Base-by-base conservation (phyloP, 2,329 filamentous ascomycete species). In the Talaromyces piceae region DNA sequence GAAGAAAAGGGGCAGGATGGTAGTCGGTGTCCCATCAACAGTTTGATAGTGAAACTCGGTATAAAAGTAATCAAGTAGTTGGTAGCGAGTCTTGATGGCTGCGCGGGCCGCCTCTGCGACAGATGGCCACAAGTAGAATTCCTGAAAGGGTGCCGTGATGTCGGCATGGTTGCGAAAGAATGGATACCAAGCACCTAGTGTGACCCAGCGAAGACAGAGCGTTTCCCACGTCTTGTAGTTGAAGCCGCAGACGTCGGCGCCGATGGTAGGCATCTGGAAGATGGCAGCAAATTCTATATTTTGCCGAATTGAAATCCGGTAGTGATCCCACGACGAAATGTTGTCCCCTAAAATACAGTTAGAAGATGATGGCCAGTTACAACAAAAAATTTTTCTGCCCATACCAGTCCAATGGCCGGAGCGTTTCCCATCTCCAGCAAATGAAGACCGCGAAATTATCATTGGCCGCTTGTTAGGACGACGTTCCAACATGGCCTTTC, bases 221-320 rank as follows among this genome's bases (percentile, higher is more conserved):
- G 79, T 73, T 63, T 86, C 81, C n/a, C 78, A 85, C 0, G 84
- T 83, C 60, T 86, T 78, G 9, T 73, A 76, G 11, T 75, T 83
- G 61, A 87, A 94, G 0, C 88, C 89, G 59, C 89, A 94, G 0
- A 90, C 83, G 58, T 94, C 88, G 2, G 80, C 76, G 8, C 84
- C 84, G 0, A 73, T 80, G 75, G 87, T 82, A 11, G 84, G 83
- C 1, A 87, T 65, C 58, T 87, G 83, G 67, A 83, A 87, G 52
- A 87, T 74, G 4, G 81, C 73, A 0, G 79, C 75, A 48, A 86
- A 86, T 3, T 77, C 74, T 23, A 86, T 65, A 68, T 83, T 78
- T 60, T 77, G 74, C 1, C 76, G 67, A 53, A 86, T 83, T 1
- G 76, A 78, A 58, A 79, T 57, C 1, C 77, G 76, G 65, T 84